These are phyloP conservation scores for Colletotrichum costaricense DNA, from an alignment of 2,329 filamentous ascomycete species.

Conservation along the genomic window DNA sequence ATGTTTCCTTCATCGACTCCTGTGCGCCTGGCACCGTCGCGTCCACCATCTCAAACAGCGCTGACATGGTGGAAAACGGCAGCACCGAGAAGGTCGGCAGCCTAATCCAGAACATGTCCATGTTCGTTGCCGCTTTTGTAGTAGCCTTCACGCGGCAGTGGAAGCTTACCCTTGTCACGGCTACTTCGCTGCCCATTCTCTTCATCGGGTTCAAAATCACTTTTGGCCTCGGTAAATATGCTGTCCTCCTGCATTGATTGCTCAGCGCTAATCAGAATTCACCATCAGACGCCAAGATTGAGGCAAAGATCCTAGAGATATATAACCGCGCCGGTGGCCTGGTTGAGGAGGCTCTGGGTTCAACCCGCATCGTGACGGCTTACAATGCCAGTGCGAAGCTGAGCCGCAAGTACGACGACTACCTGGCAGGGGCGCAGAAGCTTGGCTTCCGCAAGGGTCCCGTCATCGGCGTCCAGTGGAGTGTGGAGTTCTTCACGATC, in stretches of 20 bases:
- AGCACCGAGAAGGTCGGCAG: not conserved
- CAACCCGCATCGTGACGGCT: not conserved
- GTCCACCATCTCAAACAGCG: not conserved
- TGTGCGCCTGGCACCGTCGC: not conserved
- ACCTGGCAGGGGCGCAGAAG: constrained; percentile 54
- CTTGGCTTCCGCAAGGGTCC: constrained; percentile 70
- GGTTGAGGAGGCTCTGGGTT: not conserved
- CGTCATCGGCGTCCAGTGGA: constrained; percentile 67
- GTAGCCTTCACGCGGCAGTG: not conserved
- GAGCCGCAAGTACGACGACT: constrained; percentile 47
- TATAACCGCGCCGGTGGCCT: not conserved
- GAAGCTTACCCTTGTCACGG: not conserved
- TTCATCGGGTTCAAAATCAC: not conserved
- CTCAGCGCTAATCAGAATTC: not conserved
- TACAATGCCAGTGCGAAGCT: not conserved
- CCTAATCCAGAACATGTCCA: not conserved
- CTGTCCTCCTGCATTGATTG: not conserved
- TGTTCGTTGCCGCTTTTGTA: not conserved
- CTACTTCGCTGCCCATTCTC: not conserved
- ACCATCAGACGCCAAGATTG: not conserved
- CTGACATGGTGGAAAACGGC: not conserved
- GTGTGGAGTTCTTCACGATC: constrained; percentile 75
- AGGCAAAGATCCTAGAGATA: not conserved
- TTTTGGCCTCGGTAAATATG: not conserved
- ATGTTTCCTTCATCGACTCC: not conserved